Base-by-base conservation (phyloP, 2,329 filamentous ascomycete genomes). In the Botryosphaeria dothidea region DNA sequence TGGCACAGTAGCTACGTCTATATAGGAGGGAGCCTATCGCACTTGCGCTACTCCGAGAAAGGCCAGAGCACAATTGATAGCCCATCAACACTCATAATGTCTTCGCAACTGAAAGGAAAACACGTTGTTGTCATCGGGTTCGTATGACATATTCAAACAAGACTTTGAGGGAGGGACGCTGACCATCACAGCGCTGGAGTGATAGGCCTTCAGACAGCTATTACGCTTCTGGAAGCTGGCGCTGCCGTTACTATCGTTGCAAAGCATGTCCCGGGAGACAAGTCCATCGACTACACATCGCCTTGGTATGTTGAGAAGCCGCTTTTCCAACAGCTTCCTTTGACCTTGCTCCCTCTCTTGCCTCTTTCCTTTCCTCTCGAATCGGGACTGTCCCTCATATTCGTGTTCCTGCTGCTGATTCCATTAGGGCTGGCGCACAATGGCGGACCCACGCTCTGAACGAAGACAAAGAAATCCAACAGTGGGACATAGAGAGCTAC, bases 401-500 rank as follows among this genome's bases (percentile, higher is more conserved):
- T n/a, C n/a, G n/a, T 41, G 3, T 3, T 4, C 0, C 3, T 23
- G 11, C 4, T 45, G 21, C 25, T 64, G 43, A 64, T 38, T 66
- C 9, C 4, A 11, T 61, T 38, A 81, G 79, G 79, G 82, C 82
- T 1, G 82, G 82, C 4, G 82, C 79, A 1, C 78, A 83, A 62
- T 84, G 81, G 81, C 75, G 79, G 38, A 78, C 80, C 2, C 79
- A 82, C 66, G 77, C 80, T 17, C 69, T 70, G 0, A 45, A 66
- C 1, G 66, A 72, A 6, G 73, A 78, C 41, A 65, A 65, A 3
- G 75, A 78, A 56, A 34, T 45, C 29, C 68, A 66, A 36, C 69
- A 76, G 48, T 83, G 80, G 80, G 80, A 83, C 68, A 66, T 73
- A 0, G 74, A 79, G 68, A 83, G 78, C 1, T 82, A 80, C 67